These are phyloP conservation scores for Pyrenophora seminiperda DNA, from an alignment of 2,329 filamentous ascomycete genomes.

Conservation along the genomic window DNA sequence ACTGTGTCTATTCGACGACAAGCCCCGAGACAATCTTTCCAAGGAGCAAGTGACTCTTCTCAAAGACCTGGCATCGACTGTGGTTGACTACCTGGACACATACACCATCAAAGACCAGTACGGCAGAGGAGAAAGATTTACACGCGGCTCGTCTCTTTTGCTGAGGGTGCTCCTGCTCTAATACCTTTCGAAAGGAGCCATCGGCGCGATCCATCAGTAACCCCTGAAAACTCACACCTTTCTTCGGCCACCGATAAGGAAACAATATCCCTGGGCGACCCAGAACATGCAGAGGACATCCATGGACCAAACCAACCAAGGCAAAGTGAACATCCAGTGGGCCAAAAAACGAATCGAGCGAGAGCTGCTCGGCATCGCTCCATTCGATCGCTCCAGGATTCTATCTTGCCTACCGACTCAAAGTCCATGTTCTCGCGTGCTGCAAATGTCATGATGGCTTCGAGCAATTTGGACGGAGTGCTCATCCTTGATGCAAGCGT, in stretches of 20 bases:
- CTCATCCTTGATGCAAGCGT: constrained; percentile 44
- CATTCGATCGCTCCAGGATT: constrained; percentile 32
- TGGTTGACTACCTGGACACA: constrained; percentile 34
- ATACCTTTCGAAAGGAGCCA: constrained; percentile 17
- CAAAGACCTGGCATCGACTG: constrained; percentile 33
- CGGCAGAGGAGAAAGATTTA: constrained; percentile 36
- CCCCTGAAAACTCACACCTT: not conserved
- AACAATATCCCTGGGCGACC: not conserved
- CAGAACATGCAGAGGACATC: not conserved
- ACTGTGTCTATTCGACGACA: constrained; percentile 32
- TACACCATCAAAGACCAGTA: constrained; percentile 35
- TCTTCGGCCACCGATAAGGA: constrained; percentile 4
- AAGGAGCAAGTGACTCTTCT: constrained; percentile 19
- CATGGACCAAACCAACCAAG: not conserved
- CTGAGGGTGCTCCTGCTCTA: constrained; percentile 33
- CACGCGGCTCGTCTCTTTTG: constrained; percentile 41
- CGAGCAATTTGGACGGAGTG: constrained; percentile 43
- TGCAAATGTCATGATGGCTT: constrained; percentile 39
- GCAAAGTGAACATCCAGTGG: not conserved
- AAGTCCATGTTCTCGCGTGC: constrained; percentile 43
- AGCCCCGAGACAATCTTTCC: constrained; percentile 21
- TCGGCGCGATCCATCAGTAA: not conserved
- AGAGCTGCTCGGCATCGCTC: constrained; percentile 21
- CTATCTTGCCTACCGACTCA: constrained; percentile 36
- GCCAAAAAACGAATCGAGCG: constrained; percentile 4